Conservation (phyloP, 768 basidiomycete genomes). For the Lactifluus piperatus region DNA sequence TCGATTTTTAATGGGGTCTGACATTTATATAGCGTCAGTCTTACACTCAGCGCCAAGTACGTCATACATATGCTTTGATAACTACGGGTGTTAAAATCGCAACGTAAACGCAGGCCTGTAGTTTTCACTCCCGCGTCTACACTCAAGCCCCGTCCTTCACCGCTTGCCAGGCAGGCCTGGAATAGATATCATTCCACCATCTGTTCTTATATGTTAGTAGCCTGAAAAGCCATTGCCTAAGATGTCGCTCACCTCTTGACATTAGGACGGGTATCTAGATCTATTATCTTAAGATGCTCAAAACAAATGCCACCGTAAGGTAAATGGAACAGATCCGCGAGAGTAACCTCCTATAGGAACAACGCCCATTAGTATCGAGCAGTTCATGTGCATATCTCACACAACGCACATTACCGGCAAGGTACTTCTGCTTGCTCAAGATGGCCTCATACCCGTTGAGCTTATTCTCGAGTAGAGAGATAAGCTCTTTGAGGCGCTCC, state of each 20-base stretch:
- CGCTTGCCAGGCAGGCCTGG: slow-evolving; percentile 3
- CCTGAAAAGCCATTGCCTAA: not conserved
- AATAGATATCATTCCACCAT: slow-evolving; percentile 12
- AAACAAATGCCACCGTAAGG: not conserved
- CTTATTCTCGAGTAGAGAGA: not conserved
- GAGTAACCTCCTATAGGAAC: slow-evolving; percentile 1
- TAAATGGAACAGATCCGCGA: slow-evolving; percentile 11
- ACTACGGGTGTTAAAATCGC: not conserved
- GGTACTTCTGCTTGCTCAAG: slow-evolving; percentile 13
- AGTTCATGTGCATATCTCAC: too few species aligned
- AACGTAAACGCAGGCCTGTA: too few species aligned
- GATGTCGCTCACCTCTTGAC: not conserved
- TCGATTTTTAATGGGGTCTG: too few species aligned
- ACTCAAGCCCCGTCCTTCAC: slow-evolving; percentile 4
- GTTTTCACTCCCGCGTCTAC: not conserved
- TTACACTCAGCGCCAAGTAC: too few species aligned
- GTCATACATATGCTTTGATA: not conserved
- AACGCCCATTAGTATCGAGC: not conserved
- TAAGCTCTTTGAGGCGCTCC: not conserved
- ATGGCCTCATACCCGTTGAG: slow-evolving; percentile 6
- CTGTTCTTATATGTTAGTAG: not conserved
- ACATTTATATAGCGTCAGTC: too few species aligned
- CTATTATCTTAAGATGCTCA: not conserved
- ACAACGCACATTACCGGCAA: slow-evolving; percentile 11
- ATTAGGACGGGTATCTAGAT: slow-evolving; percentile 4